phyloP scores from a whole-genome alignment of 2,329 filamentous ascomycete species.

The Ascochyta pisi region DNA sequence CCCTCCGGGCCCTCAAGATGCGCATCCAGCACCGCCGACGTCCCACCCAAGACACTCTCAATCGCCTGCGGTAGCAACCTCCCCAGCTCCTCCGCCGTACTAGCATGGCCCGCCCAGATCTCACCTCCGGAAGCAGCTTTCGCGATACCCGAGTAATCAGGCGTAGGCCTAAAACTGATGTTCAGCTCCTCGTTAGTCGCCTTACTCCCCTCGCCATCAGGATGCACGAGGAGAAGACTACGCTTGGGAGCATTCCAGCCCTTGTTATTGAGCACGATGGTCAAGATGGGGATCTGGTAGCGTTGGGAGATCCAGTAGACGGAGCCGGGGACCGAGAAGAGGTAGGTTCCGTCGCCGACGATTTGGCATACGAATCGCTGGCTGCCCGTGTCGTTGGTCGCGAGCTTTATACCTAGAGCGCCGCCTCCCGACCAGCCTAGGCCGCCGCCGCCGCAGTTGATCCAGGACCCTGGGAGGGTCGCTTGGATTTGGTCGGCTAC shows the following conservation, averaged over 20 bases:
- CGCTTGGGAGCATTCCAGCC: conserved; percentile 72
- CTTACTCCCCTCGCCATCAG: conserved; percentile 66
- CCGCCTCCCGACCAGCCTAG: conserved; percentile 81
- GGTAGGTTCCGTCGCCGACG: conserved; percentile 71
- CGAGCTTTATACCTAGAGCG: conserved; percentile 78
- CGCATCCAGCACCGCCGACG: conserved; percentile 68
- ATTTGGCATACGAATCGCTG: conserved; percentile 54
- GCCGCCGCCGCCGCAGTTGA: conserved; percentile 82
- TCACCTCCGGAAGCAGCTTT: conserved; percentile 69
- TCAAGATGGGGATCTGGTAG: conserved; percentile 71
- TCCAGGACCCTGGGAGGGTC: conserved; percentile 73
- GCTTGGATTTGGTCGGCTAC: conserved; percentile 76
- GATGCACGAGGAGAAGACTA: conserved; percentile 70
- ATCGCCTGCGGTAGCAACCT: conserved; percentile 64
- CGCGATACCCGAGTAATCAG: conserved; percentile 72
- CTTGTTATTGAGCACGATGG: conserved; percentile 73
- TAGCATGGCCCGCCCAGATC: conserved; percentile 66
- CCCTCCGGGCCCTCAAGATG: conserved; percentile 64
- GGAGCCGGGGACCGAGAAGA: conserved; percentile 69
- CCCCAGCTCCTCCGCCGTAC: conserved; percentile 63
- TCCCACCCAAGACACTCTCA: conserved; percentile 63
- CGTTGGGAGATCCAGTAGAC: conserved; percentile 74
- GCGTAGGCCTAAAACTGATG: conserved; percentile 70
- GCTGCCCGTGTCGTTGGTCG: conserved; percentile 59
- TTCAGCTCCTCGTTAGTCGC: conserved; percentile 70